These are phyloP conservation scores for Rossbeevera mucosa DNA, from an alignment of 768 basidiomycete genomes.

Conservation along the genomic window DNA sequence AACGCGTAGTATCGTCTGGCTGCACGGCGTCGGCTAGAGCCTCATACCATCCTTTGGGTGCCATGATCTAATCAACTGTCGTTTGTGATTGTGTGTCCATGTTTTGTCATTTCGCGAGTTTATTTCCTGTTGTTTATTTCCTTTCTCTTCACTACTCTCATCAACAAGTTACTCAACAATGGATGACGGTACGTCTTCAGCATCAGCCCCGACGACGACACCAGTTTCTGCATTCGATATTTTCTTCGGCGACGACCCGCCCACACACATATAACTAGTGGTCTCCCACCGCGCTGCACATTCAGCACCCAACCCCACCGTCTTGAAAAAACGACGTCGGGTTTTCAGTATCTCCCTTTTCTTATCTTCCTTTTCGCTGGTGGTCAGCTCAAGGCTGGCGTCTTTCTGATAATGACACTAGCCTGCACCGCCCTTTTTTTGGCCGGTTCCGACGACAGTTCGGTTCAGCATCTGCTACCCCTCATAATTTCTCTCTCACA, in stretches of 20 bases:
- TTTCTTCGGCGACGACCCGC: conserved; percentile 36
- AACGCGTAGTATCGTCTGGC: too few species aligned
- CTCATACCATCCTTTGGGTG: too few species aligned
- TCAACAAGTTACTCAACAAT: conserved; percentile 35
- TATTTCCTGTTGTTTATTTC: background rate
- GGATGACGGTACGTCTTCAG: conserved; percentile 80
- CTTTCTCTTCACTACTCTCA: background rate
- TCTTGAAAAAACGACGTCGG: conserved; percentile 25
- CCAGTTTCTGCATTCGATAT: conserved; percentile 45
- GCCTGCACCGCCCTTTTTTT: conserved; percentile 10
- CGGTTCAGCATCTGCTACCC: conserved; percentile 8
- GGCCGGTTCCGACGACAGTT: conserved; percentile 11
- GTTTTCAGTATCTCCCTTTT: conserved; percentile 16
- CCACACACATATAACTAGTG: conserved; percentile 24
- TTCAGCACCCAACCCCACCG: conserved; percentile 21
- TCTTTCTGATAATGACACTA: conserved; percentile 12
- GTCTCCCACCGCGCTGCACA: conserved; percentile 25
- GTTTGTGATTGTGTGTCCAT: conserved; percentile 17
- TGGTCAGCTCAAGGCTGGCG: conserved; percentile 35
- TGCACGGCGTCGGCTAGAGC: too few species aligned
- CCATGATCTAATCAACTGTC: too few species aligned
- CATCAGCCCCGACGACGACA: conserved; percentile 66
- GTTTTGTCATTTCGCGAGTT: conserved; percentile 10
- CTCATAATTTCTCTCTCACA: conserved; percentile 14
- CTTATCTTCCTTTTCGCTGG: conserved; percentile 14